These are phyloP conservation scores for Lactarius hengduanensis DNA, from an alignment of 768 basidiomycete species.

Conservation along the genomic window DNA sequence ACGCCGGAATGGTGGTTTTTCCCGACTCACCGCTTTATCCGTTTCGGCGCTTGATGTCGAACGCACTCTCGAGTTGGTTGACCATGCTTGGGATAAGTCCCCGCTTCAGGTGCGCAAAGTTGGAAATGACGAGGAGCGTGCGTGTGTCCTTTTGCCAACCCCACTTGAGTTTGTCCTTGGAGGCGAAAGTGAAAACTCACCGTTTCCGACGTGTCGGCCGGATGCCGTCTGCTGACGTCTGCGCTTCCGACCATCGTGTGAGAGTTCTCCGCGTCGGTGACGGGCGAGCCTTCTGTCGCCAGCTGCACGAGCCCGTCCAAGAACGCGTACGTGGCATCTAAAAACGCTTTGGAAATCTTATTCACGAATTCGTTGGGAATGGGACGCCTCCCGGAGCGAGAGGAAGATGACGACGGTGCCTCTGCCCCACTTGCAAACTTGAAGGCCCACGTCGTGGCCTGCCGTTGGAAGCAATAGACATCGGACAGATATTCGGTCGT, in stretches of 20 bases:
- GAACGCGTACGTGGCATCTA: conserved; percentile 82
- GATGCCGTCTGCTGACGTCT: conserved; percentile 43
- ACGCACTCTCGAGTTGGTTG: conserved; percentile 71
- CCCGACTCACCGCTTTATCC: conserved; percentile 62
- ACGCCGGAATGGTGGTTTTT: rapidly evolving
- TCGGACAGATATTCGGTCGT: conserved; percentile 74
- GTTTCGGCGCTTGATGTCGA: conserved; percentile 68
- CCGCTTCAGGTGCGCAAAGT: conserved; percentile 74
- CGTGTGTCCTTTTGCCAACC: conserved; percentile 67
- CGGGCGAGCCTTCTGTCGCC: conserved; percentile 66
- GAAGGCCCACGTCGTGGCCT: conserved; percentile 71
- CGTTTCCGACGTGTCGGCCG: conserved; percentile 58
- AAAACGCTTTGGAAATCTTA: conserved; percentile 81
- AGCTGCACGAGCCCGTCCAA: conserved; percentile 83
- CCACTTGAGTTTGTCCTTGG: conserved; percentile 1
- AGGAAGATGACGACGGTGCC: conserved; percentile 44
- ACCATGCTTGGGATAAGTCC: conserved; percentile 76
- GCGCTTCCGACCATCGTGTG: conserved; percentile 34
- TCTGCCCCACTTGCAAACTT: conserved; percentile 80
- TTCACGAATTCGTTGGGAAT: conserved; percentile 62
- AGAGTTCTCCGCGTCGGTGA: conserved; percentile 40
- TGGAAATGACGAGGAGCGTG: conserved; percentile 84
- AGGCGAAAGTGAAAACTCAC: conserved; percentile 40
- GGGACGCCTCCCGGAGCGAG: conserved; percentile 53
- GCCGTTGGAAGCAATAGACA: conserved; percentile 78